These are phyloP conservation scores for Prunus mongolica DNA, from an alignment of 306 rosid genomes.

Conservation along the genomic window DNA sequence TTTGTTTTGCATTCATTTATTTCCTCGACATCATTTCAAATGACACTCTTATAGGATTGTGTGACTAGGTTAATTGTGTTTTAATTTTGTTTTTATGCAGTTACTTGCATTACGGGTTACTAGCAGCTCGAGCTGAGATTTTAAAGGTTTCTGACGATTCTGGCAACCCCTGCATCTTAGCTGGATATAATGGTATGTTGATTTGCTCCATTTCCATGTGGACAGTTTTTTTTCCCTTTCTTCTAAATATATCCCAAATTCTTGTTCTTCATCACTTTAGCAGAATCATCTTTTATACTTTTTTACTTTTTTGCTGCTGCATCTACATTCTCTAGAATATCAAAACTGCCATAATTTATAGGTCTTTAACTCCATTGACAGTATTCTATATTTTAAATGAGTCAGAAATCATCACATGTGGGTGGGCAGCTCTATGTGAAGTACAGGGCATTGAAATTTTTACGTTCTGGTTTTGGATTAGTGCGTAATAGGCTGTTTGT, in stretches of 20 bases:
- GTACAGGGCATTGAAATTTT: background rate
- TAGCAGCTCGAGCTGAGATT: conserved; percentile 97
- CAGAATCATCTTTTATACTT: conserved; percentile 3
- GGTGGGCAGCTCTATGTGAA: background rate
- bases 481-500: background rate
- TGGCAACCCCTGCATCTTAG: conserved; percentile 74
- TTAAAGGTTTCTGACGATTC: conserved; percentile 62
- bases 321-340: background rate
- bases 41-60: background rate
- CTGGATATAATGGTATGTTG: conserved; percentile 74
- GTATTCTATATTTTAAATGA: background rate
- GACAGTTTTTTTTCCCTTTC: background rate
- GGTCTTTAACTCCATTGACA: background rate
- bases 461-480: background rate
- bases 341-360: background rate
- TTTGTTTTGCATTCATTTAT: background rate
- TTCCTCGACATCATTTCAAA: background rate
- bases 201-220: background rate
- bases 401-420: background rate
- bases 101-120: conserved; percentile 89
- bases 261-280: conserved; percentile 9
- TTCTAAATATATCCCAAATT: background rate
- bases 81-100: conserved; percentile 40
- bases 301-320: background rate
- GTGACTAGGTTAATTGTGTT: conserved; percentile 17